Base-by-base conservation (phyloP, 1,139 yeast species). In the Pichiaceae sp. region DNA sequence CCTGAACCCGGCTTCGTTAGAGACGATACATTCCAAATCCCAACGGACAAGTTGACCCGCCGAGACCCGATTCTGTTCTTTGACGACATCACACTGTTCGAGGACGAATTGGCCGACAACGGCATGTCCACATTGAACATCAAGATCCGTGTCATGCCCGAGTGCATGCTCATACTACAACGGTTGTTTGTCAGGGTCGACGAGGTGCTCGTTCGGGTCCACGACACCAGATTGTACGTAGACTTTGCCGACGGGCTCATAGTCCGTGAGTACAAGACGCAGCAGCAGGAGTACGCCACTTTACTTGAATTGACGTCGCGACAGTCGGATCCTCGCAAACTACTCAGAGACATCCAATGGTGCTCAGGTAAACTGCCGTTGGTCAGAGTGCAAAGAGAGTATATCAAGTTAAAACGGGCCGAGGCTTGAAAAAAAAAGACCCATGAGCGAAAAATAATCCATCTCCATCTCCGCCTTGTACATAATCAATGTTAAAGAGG, bases 61-160 rank as follows among this genome's bases (percentile, higher is more conserved):
- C 46, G 48, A 27, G 96, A 87, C 49, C 96, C 95, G 2, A 91
- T 91, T 33, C 56, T 86, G 36, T 86, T 85, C 55, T 91, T 76
- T 54, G 97, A 87, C 55, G 96, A 89, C 50, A 76, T 86, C 61
- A 75, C 85, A 6, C 64, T 93, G 25, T 93, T 75, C 54, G 99
- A 91, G 55, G 98, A 91, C 53, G 99, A 91, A 56, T 66, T 91
- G 40, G 98, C 95, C 3, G 99, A 91, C 57, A 91, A 91, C 56
- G 99, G 99, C 3, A 82, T 86, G 19, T 77, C 93, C 0, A 71
- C 85, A 39, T 61, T 85, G 38, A 75, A 78, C 37, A 77, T 80
- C 24, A 87, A 87, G 57, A 74, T 93, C 21, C 65, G 99, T 46
- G 96, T 87, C 3, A 93, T 91, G 97, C 79, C 81, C 5, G 73